phyloP scores from a whole-genome alignment of 805 yeast species.

The Saccharomycopsis sp. region DNA sequence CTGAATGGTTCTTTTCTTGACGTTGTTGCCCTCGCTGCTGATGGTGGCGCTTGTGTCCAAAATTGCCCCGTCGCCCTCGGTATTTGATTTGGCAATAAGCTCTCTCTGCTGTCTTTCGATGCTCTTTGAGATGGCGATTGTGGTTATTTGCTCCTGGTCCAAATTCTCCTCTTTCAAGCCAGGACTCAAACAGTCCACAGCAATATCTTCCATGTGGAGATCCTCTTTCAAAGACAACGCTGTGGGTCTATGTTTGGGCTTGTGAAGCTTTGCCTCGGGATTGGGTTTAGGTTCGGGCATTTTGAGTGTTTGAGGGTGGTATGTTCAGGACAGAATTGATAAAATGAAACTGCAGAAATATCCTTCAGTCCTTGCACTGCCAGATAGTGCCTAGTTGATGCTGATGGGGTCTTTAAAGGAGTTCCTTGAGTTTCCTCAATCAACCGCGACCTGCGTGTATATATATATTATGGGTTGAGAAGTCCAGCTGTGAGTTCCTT shows the following conservation, averaged over 20 bases:
- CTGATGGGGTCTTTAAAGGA: no score
- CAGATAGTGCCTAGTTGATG: no score
- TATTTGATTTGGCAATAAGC: conserved; percentile 16
- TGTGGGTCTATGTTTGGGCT: conserved; percentile 19
- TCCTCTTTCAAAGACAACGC: conserved; percentile 16
- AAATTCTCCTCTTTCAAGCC: conserved; percentile 12
- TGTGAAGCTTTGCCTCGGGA: conserved; percentile 1
- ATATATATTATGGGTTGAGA: no score
- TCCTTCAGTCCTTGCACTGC: no score
- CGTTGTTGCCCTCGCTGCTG: conserved; percentile 1
- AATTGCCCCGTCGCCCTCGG: background rate
- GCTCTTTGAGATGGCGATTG: conserved; percentile 15
- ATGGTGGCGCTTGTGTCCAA: background rate
- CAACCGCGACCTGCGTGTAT: no score
- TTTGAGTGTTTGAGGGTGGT: background rate
- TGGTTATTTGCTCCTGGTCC: conserved; percentile 12
- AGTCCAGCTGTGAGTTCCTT: no score
- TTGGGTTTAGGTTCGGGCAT: background rate
- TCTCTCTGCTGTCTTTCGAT: conserved; percentile 19
- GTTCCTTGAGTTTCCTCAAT: no score
- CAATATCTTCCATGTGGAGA: conserved; percentile 17
- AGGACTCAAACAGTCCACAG: conserved; percentile 20
- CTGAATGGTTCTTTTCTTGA: conserved; percentile 7
- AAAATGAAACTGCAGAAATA: no score
- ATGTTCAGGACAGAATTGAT: background rate